These are phyloP conservation scores for Cutaneotrichosporon dermatis DNA, from an alignment of 1,284 basidiomycete species.

Conservation along the genomic window DNA sequence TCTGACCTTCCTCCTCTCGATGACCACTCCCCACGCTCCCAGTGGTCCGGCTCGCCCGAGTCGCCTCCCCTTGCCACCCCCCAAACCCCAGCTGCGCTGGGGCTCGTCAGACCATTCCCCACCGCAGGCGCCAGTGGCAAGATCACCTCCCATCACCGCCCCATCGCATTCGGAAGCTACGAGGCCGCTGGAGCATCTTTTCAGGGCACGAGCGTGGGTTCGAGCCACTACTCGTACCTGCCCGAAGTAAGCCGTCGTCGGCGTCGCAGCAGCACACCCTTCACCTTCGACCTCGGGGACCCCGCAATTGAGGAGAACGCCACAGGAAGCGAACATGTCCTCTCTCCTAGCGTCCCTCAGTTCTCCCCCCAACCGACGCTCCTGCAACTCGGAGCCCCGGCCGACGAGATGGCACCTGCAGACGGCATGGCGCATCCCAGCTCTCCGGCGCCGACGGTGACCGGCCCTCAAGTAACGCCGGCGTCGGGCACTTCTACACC, in stretches of 20 bases:
- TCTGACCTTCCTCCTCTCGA: not conserved
- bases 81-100: slow-evolving; percentile 9
- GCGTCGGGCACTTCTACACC: not conserved
- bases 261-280: slow-evolving; percentile 5
- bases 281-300: slow-evolving; percentile 3
- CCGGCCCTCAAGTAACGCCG: not conserved
- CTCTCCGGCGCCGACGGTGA: not conserved
- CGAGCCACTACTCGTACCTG: not conserved
- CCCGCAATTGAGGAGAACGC: not conserved
- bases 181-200: not conserved
- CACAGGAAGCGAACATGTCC: not conserved
- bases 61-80: slow-evolving; percentile 12
- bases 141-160: too few relatives aligned
- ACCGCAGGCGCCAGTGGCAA: too few relatives aligned
- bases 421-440: too few relatives aligned
- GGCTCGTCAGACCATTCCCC: not conserved
- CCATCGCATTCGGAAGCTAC: not conserved
- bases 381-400: not conserved
- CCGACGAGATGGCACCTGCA: not conserved
- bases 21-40: not conserved
- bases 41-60: slow-evolving; percentile 3
- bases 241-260: not conserved
- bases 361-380: not conserved
- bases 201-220: not conserved
- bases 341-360: too few relatives aligned